Percentiles rank a stretch among this genome's conserved stretches.
Conservation (phyloP, 805 yeast species). For the Sporopachydermia quercuum region DNA sequence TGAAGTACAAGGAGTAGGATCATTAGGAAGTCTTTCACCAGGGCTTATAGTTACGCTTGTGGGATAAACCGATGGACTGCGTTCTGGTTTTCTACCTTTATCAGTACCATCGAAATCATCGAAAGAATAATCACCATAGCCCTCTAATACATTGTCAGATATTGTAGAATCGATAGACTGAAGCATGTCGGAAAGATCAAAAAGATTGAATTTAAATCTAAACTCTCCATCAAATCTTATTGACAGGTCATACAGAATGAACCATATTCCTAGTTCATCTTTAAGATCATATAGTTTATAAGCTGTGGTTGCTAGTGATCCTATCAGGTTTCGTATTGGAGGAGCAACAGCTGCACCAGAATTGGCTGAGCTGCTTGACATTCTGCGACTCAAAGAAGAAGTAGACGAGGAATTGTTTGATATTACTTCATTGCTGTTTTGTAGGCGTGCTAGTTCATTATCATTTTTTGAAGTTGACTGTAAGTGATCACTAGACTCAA, state of each 20-base stretch:
- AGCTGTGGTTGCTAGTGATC: conserved; percentile 17
- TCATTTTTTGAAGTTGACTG: background rate
- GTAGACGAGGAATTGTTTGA: background rate
- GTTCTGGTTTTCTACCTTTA: no score
- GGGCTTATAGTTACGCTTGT: no score
- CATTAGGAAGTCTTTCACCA: no score
- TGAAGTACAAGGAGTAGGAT: background rate
- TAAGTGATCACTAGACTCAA: conserved; percentile 2
- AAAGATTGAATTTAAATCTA: conserved; percentile 16
- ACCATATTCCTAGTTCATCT: conserved; percentile 18
- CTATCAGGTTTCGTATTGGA: conserved; percentile 21
- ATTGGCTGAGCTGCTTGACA: background rate
- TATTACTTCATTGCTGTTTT: background rate
- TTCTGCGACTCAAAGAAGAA: background rate
- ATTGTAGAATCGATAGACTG: background rate
- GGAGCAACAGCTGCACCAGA: conserved; percentile 2
- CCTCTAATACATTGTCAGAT: background rate
- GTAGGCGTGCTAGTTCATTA: background rate
- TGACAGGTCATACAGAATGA: conserved; percentile 19
- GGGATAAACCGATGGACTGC: no score
- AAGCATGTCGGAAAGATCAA: conserved; percentile 11
- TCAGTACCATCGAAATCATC: no score
- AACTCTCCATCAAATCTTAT: conserved; percentile 21
- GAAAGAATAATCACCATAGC: background rate
- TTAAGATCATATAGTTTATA: conserved; percentile 17